Base-by-base conservation (phyloP, 306 rosid genomes). In the Dalbergia oliveri region DNA sequence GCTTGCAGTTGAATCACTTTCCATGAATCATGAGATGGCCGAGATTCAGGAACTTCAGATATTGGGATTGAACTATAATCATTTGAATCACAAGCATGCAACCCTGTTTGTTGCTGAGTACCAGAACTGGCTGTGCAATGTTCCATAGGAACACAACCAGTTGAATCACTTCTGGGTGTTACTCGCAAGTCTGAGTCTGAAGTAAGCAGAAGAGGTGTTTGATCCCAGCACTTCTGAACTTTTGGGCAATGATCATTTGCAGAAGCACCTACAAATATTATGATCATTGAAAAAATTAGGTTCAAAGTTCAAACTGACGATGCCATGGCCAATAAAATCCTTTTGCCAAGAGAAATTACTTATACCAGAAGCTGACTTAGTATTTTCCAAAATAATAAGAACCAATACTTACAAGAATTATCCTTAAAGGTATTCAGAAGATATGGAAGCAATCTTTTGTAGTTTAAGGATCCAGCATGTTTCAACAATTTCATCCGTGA, bases 361-460 rank as follows among this genome's bases (percentile, higher is more conserved):
- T 47, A 77, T 69, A 34, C 33, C 16, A 62, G 53, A 66, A 84
- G 11, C 26, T 19, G 34, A 64, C 16, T 16, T 33, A 44, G 18
- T 18, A 51, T 37, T 18, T 61, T 73, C 16, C 23, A 34, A 18
- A 9, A 21, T 54, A 79, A 51, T 50, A 75, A 51, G 66, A 59
- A 71, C 85, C 63, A 79, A 23, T 50, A 72, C 82, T 81, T 78
- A 79, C 87, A 39, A 54, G 89, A 68, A 54, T 83, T 82, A 56
- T 83, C 78, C 71, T 83, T 64, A 4, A 56, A 14, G 12, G 80
- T 66, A 58, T 88, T 82, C 86, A 57, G 58, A 9, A 91, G 73
- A 85, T 79, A 85, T 8, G 98, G 98, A 76, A 88, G 97, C 87
- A 90, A 43, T 83, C 98, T 90, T 80, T 84, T 81, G 74, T 83